Evolutionary conservation across 2,329 filamentous ascomycete species (phyloP).

Genomic region (Chrysosporium keratinophilum): DNA sequence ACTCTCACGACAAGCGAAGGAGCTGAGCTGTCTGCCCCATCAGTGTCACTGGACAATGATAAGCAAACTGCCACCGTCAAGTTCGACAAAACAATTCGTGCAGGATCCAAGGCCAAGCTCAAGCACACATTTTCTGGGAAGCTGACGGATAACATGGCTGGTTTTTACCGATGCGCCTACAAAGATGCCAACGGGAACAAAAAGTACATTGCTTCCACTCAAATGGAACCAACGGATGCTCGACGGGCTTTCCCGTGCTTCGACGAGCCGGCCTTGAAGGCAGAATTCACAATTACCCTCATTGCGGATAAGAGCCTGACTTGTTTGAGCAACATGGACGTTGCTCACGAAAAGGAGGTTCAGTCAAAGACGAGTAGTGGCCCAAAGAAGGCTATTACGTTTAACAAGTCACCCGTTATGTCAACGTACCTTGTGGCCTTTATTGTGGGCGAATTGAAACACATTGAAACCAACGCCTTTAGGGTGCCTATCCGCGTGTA

Average conservation of each 20-base stretch:
- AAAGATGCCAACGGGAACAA: slow-evolving; percentile 69
- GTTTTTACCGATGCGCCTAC: slow-evolving; percentile 93
- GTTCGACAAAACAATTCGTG: slow-evolving; percentile 61
- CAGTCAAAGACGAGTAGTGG: slow-evolving; percentile 51
- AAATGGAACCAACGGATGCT: slow-evolving; percentile 95
- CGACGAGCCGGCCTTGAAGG: slow-evolving; percentile 89
- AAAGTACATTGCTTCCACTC: slow-evolving; percentile 76
- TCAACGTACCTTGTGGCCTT: slow-evolving; percentile 93
- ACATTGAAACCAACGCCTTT: slow-evolving; percentile 85
- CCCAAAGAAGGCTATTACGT: slow-evolving; percentile 75
- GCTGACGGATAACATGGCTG: slow-evolving; percentile 91
- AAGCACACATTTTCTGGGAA: slow-evolving; percentile 67
- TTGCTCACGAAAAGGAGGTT: slow-evolving; percentile 65
- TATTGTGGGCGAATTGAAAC: slow-evolving; percentile 86
- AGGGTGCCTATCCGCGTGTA: slow-evolving; percentile 89
- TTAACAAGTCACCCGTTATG: slow-evolving; percentile 88
- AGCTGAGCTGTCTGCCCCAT: slow-evolving; percentile 49
- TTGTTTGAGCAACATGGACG: slow-evolving; percentile 95
- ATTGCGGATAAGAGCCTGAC: slow-evolving; percentile 84
- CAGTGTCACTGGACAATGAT: slow-evolving; percentile 63
- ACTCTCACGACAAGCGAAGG: slow-evolving; percentile 54
- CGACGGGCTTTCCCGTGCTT: slow-evolving; percentile 91
- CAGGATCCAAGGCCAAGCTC: slow-evolving; percentile 66
- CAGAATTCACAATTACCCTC: slow-evolving; percentile 81
- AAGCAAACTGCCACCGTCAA: slow-evolving; percentile 72